Evolutionary conservation across 179 eudicot species (phyloP), one percentile per base, ranked within the genome.

Genomic region (Beta lomatogona): DNA sequence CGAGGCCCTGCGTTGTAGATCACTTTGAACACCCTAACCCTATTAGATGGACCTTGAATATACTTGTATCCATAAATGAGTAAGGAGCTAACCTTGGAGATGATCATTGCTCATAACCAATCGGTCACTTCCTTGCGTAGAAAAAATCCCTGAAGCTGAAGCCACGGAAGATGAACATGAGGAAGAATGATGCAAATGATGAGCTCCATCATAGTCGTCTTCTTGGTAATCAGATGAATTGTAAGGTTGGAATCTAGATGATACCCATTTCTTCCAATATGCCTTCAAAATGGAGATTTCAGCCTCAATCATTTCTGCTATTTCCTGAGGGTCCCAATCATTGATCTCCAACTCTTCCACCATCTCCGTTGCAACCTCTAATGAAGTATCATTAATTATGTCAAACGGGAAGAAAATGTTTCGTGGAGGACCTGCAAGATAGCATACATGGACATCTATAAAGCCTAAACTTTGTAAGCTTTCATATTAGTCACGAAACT

Each of bases 361-460:
- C 98, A 94, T 94, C 86, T 94, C 98, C 46, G 63, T 84, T 4
- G 98, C 97, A 6, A 94, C 98, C 75, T 91, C 89, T 36, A 78
- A 18, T 15, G 95, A 85, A 15, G 97, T 92, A 84, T 94, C 98
- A 63, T 86, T 86, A 28, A 80, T 76, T 18, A 84, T 84, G 83
- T 92, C 95, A 44, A 90, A 94, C 0, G 93, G 97, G 45, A 94
- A 94, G 86, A 83, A 90, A 15, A 94, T 90, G 68, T 92, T 89
- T 83, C 97, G 88, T 11, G 85, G 88, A 80, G 84, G 81, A 67
- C 98, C 98, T 94, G 28, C 52, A 57, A 78, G 16, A 53, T n/a
- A n/a, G 5, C 15, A 50, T 12, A 2, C 15, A 50, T 12, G 10
- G 15, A 67, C 76, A 53, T 57, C 18, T 22, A 31, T 31, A 31